Evolutionary conservation across 768 basidiomycete species (phyloP), one percentile per base, ranked within the genome.

Genomic region (Phylloporus arenicola): DNA sequence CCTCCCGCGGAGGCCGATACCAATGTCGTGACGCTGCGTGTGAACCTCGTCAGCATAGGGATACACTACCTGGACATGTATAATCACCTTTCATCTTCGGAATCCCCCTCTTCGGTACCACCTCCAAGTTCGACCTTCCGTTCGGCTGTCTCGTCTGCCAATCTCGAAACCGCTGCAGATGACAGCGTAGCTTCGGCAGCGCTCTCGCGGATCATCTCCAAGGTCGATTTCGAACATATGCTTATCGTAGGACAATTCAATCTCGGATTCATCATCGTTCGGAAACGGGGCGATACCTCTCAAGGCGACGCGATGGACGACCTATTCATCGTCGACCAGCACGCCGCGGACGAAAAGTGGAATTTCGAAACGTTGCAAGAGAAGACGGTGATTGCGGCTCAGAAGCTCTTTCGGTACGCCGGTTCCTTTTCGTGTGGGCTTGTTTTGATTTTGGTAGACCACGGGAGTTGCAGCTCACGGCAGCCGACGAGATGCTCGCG

Each of bases 331-430:
- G 79, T 99, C n/a, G 95, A 98, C 60, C 95, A 98, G 64, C 95
- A 98, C 68, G 95, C 95, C 5, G 85, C 91, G 6, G 96, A 99
- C 68, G 96, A 98, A 69, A 98, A 98, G 72, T 98, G 90, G 70
- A 98, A 98, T 64, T 98, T 98, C 63, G 96, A 99, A 74, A 88
- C 81, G 1, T 70, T 99, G 50, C 96, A 98, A 67, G 76, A 80
- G 56, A 92, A 84, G n/a, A 97, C 94, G 10, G 79, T 77, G 45
- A 93, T 99, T 50, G 79, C 88, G 57, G 89, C 88, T 3, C 95
- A 98, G 60, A 82, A 73, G 53, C 73, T 98, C 4, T 80, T 95
- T 65, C 77, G 78, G 93, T 94, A 57, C 48, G 82, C 27, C 13
- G 19, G 31, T 13, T 16, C 70, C 38, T 24, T 41, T 4, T n/a